Evolutionary conservation across 495 filamentous ascomycete genomes (phyloP), one percentile per base, ranked within the genome.

Genomic region (Annulohypoxylon nitens): DNA sequence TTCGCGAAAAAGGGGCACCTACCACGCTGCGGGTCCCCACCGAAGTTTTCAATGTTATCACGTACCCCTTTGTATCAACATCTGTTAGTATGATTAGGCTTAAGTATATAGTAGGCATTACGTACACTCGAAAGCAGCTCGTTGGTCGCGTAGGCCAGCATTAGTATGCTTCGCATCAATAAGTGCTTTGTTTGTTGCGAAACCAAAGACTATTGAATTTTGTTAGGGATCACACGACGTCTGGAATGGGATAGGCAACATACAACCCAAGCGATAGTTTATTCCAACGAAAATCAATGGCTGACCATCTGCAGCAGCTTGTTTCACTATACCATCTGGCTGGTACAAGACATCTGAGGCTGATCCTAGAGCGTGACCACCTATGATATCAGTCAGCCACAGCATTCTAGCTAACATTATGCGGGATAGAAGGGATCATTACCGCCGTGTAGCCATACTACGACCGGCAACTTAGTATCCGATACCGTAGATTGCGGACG

Each of bases 361-460:
- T 3, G 61, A 64, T 4, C 61, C 61, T n/a, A 64, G 34, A 25
- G 61, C 61, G 33, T 64, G 61, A 5, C 61, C 61, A 16, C 61
- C 61, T 64, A 61, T 23, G 12, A 20, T 25, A 45, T 18, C 5
- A 43, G 26, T 54, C 9, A 54, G 50, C 8, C 26, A 45, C 36
- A 61, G 34, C 57, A 2, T 18, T 23, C 25, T 6, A 39, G 18
- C 2, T 20, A 1, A 12, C 1, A 30, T 7, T 4, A 12, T 47
- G 33, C 33, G 36, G 20, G 1, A 12, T 4, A n/a, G 37, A 54
- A 14, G 80, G 6, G 8, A 2, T 6, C 2, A 16, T 74, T 79
- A 62, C 80, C 80, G 18, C 81, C 78, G 58, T 83, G 81, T 20
- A 84, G 78, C 64, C 80, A 83, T 6, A 83, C 61, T 34, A 81